Conservation (phyloP, 176 grass and related monocot species). For the Ananas comosus region DNA sequence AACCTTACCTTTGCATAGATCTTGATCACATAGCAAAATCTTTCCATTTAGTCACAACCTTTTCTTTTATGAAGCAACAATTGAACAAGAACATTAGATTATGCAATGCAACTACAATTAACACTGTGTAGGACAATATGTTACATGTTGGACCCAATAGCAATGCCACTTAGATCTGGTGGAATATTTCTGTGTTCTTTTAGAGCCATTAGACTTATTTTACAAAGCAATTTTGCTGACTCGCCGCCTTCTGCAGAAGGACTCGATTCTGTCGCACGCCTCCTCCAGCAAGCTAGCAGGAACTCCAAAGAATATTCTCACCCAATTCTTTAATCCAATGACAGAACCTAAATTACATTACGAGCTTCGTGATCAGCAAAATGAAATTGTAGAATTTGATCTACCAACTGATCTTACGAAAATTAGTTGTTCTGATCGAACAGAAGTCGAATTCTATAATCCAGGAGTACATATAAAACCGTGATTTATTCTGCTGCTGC, state of each 20-base stretch:
- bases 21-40: too few relatives aligned
- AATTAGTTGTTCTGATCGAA: neutral
- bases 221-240: conserved; percentile 7
- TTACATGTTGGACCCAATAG: too few relatives aligned
- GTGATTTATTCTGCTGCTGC: too few relatives aligned
- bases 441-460: neutral
- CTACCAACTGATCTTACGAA: neutral
- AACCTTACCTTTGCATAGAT: too few relatives aligned
- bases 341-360: conserved; percentile 49
- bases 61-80: too few relatives aligned
- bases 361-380: neutral
- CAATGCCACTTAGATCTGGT: too few relatives aligned
- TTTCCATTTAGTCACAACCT: too few relatives aligned
- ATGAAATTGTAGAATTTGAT: neutral
- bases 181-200: too few relatives aligned
- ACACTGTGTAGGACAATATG: too few relatives aligned
- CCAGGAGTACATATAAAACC: too few relatives aligned
- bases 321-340: conserved; percentile 83
- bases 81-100: too few relatives aligned
- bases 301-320: conserved; percentile 77
- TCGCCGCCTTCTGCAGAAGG: conserved; percentile 49
- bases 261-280: conserved; percentile 68
- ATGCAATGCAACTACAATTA: too few relatives aligned
- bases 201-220: neutral
- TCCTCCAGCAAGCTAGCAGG: conserved; percentile 40